Evolutionary conservation across 2,329 filamentous ascomycete genomes (phyloP).

Genomic region (Exophiala spinifera): DNA sequence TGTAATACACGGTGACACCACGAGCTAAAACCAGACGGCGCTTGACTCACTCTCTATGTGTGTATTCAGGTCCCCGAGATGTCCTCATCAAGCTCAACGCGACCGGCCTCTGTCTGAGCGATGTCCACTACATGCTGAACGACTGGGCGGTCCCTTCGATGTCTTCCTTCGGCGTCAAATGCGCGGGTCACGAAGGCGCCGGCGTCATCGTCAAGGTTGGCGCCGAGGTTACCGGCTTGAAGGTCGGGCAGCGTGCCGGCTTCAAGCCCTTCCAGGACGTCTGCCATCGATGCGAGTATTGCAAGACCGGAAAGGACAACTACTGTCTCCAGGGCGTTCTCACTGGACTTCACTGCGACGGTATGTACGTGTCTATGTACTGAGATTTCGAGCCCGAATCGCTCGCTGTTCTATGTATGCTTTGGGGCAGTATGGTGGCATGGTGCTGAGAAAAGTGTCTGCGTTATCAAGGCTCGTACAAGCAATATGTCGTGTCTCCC

Average conservation of each 20-base stretch:
- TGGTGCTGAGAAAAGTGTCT: background rate
- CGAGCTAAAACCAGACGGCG: no score
- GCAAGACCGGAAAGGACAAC: conserved; percentile 53
- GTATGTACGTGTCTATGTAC: no score
- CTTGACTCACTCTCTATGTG: no score
- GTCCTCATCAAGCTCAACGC: conserved; percentile 56
- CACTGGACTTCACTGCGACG: conserved; percentile 42
- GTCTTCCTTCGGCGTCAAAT: conserved; percentile 44
- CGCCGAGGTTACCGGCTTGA: conserved; percentile 51
- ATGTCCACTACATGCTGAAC: conserved; percentile 57
- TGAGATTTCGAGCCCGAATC: no score
- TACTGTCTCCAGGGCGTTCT: conserved; percentile 49
- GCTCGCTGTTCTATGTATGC: no score
- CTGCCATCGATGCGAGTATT: conserved; percentile 51
- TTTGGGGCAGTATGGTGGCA: no score
- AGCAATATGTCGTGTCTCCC: conserved; percentile 58
- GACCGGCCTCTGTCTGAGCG: conserved; percentile 57
- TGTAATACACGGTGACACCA: no score
- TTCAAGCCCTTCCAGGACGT: conserved; percentile 52
- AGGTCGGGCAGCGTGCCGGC: conserved; percentile 54
- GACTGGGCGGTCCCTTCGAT: conserved; percentile 52
- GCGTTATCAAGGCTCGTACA: conserved; percentile 49
- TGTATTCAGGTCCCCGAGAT: conserved; percentile 47
- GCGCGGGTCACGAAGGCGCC: conserved; percentile 56
- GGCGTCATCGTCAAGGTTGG: conserved; percentile 58